Base-by-base conservation (phyloP, 352 stramenopile species). In the Detonula confervacea region DNA sequence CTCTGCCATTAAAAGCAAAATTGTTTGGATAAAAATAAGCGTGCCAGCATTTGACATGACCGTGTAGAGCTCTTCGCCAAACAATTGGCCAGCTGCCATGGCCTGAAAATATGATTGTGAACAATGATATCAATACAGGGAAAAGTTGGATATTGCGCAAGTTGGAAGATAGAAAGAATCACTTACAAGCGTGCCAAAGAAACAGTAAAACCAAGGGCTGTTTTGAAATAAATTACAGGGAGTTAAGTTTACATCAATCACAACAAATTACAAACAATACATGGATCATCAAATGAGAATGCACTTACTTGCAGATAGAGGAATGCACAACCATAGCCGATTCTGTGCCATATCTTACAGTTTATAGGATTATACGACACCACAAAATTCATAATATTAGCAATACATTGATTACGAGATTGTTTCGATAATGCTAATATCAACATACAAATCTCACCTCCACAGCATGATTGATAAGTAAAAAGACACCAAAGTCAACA, bases 401-500 rank as follows among this genome's bases (percentile, higher is more conserved):
- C n/a, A n/a, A n/a, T n/a, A n/a, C n/a, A n/a, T n/a, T n/a, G n/a
- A n/a, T n/a, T n/a, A n/a, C n/a, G n/a, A 20, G 42, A 49, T 5
- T 49, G 20, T 49, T 16, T 44, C 6, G 35, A 44, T 12, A 44
- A 44, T 44, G 35, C 35, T 44, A n/a, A n/a, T n/a, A n/a, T n/a
- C n/a, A n/a, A n/a, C n/a, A n/a, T 12, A 44, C 12, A 12, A 44
- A 44, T 44, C 73, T 70, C 22, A 75, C 52, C 83, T 75, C 83
- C 87, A 92, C 33, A 92, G 51, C 51, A 92, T 75, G 5, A 84
- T 60, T 20, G 74, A 80, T 51, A 90, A 81, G 63, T 90, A 92
- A n/a, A 89, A 66, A 11, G 71, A 86, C 30, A 83, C 62, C 8
- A 86, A 52, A 5, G 63, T 63, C 2, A 90, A 65, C 1, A 90